Evolutionary conservation across 116 monocot species (phyloP).

Genomic region (Trichopus zeylanicus): DNA sequence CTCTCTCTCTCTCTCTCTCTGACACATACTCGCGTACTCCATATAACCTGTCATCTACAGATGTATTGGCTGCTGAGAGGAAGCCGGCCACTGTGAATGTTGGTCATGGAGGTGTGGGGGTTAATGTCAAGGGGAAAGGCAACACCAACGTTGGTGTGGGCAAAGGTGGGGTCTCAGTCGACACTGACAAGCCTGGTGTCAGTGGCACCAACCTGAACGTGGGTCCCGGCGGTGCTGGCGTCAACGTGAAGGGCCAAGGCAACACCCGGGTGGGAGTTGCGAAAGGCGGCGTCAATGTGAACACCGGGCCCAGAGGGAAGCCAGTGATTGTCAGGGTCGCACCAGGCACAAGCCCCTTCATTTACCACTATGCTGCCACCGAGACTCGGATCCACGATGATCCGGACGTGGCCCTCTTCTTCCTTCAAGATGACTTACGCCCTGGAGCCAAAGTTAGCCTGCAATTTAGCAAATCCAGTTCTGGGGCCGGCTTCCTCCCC

Average conservation of each 20-base stretch:
- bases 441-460: constrained; percentile 22
- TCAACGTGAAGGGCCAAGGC: constrained; percentile 6
- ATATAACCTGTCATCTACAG: not conserved
- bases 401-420: constrained; percentile 22
- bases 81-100: constrained; percentile 21
- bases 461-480: constrained; percentile 1
- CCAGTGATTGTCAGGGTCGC: constrained; percentile 5
- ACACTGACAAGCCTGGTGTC: constrained; percentile 20
- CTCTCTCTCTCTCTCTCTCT: too few relatives aligned
- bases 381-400: constrained; percentile 20
- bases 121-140: not conserved
- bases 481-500: constrained; percentile 3
- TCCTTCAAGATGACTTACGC: constrained; percentile 34
- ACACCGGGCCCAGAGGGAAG: not conserved
- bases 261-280: constrained; percentile 9
- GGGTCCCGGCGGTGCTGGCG: too few relatives aligned
- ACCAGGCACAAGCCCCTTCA: not conserved
- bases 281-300: constrained; percentile 14
- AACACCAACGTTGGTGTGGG: too few relatives aligned
- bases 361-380: constrained; percentile 9
- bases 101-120: constrained; percentile 23
- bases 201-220: too few relatives aligned
- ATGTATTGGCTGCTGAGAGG: constrained; percentile 2
- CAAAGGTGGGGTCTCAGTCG: constrained; percentile 6
- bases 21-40: not conserved